Conservation (phyloP, 108 stramenopile genomes). For the Fragilaria radians region DNA sequence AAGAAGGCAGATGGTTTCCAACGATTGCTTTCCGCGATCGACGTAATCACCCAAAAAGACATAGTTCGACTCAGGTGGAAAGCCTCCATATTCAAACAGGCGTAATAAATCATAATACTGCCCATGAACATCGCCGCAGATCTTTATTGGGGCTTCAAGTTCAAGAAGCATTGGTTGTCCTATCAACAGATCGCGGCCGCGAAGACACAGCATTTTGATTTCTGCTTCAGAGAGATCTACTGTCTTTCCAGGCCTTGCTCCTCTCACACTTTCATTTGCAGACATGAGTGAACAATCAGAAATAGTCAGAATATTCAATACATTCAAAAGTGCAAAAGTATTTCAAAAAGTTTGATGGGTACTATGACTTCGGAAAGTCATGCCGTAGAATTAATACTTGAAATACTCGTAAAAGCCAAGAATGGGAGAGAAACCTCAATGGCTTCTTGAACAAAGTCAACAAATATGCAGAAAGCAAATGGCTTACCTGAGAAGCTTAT, state of each 20-base stretch:
- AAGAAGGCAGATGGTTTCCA: conserved; percentile 97
- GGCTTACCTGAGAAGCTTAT: conserved; percentile 74
- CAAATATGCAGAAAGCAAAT: not conserved
- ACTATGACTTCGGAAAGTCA: too few relatives aligned
- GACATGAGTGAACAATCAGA: not conserved
- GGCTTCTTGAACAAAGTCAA: too few relatives aligned
- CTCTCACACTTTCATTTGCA: conserved; percentile 84
- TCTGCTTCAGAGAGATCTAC: conserved; percentile 87
- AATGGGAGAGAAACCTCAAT: too few relatives aligned
- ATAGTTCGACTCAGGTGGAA: conserved; percentile 96
- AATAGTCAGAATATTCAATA: too few relatives aligned
- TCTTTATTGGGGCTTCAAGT: conserved; percentile 97
- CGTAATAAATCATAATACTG: conserved; percentile 97
- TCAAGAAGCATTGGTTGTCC: conserved; percentile 98
- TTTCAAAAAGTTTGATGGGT: too few relatives aligned
- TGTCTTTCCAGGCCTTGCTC: conserved; percentile 84
- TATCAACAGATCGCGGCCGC: conserved; percentile 88
- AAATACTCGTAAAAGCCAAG: not conserved
- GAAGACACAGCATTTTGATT: conserved; percentile 91
- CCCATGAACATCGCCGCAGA: conserved; percentile 96
- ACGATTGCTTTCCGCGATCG: conserved; percentile 95
- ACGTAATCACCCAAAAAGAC: conserved; percentile 99
- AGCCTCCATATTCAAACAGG: conserved; percentile 96
- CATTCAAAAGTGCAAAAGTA: too few relatives aligned
- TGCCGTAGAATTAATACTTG: not conserved